Evolutionary conservation across 2,329 filamentous ascomycete species (phyloP).

Genomic region (Sporothrix globosa): DNA sequence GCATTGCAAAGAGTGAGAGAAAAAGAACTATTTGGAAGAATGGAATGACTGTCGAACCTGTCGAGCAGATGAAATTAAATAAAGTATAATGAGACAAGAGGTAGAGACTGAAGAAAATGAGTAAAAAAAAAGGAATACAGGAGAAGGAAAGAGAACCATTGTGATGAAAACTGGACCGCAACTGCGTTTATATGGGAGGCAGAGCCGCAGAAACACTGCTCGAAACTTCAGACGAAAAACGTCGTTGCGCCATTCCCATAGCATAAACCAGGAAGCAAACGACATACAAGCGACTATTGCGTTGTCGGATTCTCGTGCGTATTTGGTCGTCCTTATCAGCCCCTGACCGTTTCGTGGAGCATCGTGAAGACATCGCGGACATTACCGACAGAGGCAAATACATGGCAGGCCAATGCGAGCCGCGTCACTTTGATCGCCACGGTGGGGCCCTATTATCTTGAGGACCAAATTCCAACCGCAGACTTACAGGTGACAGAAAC

Average conservation of each 20-base stretch:
- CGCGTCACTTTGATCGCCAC: background rate
- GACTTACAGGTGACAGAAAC: background rate
- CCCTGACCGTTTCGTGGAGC: constrained; percentile 13
- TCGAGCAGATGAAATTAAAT: background rate
- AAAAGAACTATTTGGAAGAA: background rate
- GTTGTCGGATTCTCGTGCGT: background rate
- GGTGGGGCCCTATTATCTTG: background rate
- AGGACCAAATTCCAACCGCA: background rate
- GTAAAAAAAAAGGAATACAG: background rate
- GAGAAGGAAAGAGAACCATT: background rate
- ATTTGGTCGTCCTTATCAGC: background rate
- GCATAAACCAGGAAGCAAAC: constrained; percentile 1
- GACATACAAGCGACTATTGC: background rate
- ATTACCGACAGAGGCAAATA: background rate
- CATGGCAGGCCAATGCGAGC: constrained; percentile 18
- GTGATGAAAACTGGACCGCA: background rate
- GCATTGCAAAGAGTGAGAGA: constrained; percentile 4
- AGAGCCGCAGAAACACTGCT: background rate
- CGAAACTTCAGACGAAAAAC: background rate
- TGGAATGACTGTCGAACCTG: constrained; percentile 27
- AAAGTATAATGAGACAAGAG: background rate
- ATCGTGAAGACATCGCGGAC: constrained; percentile 20
- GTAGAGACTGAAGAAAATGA: constrained; percentile 18
- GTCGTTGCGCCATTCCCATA: background rate
- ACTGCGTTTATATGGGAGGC: background rate